Conservation (phyloP, 306 rosid genomes). For the Citrullus amarus region DNA sequence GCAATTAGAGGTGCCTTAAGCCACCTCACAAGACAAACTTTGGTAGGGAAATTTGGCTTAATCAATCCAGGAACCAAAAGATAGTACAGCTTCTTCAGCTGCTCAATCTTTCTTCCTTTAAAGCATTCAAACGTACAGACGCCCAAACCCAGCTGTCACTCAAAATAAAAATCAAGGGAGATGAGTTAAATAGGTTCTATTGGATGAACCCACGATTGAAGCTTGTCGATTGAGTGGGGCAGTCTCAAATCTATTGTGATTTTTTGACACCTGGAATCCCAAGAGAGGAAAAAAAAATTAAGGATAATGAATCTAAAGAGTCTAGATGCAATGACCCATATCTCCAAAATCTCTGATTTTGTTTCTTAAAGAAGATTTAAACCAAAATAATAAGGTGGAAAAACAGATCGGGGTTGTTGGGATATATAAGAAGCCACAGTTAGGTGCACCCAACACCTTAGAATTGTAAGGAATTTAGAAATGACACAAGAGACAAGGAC, state of each 20-base stretch:
- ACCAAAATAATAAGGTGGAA: constrained; percentile 10
- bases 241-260: constrained; percentile 32
- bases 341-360: constrained; percentile 24
- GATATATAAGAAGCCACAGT: constrained; percentile 13
- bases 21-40: constrained; percentile 23
- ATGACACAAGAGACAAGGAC: constrained; percentile 18
- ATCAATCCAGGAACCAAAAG: constrained; percentile 17
- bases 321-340: constrained; percentile 41
- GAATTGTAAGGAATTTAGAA: neutral
- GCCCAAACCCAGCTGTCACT: constrained; percentile 35
- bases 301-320: constrained; percentile 16
- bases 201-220: constrained; percentile 21
- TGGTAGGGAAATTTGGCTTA: constrained; percentile 26
- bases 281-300: constrained; percentile 16
- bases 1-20: constrained; percentile 15
- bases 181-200: constrained; percentile 15
- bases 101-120: constrained; percentile 11
- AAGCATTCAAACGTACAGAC: constrained; percentile 35
- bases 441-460: constrained; percentile 31
- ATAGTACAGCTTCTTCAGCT: constrained; percentile 5
- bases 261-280: constrained; percentile 39
- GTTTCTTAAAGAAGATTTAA: constrained; percentile 10
- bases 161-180: constrained; percentile 14
- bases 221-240: constrained; percentile 32
- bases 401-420: constrained; percentile 35